Base-by-base conservation (phyloP, 495 filamentous ascomycete genomes). In the Aspergillus avenaceus region DNA sequence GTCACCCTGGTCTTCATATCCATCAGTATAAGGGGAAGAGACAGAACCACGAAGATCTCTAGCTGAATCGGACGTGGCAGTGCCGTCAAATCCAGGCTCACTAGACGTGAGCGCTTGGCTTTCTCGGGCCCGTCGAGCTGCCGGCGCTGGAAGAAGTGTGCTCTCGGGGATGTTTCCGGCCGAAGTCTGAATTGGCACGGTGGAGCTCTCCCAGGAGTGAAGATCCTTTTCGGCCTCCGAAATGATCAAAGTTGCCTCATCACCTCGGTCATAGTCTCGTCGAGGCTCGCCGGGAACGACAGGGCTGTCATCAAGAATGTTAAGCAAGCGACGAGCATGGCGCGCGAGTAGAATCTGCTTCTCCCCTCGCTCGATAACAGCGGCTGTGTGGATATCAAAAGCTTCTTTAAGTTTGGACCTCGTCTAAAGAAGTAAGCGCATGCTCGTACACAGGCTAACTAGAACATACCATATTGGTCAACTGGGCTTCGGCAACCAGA, bases 391-490 rank as follows among this genome's bases (percentile, higher is more conserved):
- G 46, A 86, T 65, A 54, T 90, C 88, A 65, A 90, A 96, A 32
- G 93, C 90, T 71, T 95, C 88, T 67, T 95, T 96, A 57, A 97
- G 74, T 69, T 96, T 97, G 59, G 88, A 84, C 40, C 93, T 83
- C 11, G 93, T 97, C 85, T 91, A n/a, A n/a, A n/a, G n/a, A n/a
- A n/a, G n/a, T n/a, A n/a, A n/a, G n/a, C n/a, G n/a, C n/a, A n/a
- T n/a, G n/a, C n/a, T n/a, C n/a, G n/a, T n/a, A n/a, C n/a, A n/a
- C n/a, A n/a, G n/a, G n/a, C n/a, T n/a, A n/a, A n/a, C n/a, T n/a
- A n/a, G n/a, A n/a, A n/a, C n/a, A n/a, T n/a, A 92, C 89, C 53
- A 95, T 82, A 67, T 97, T 97, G 44, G 87, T 92, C 71, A 98
- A 75, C 71, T 98, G 93, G 18, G 95, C 95, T 69, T 98, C 95